These are phyloP conservation scores for Isatis tinctoria DNA, from an alignment of 345 rosid genomes.

Conservation along the genomic window DNA sequence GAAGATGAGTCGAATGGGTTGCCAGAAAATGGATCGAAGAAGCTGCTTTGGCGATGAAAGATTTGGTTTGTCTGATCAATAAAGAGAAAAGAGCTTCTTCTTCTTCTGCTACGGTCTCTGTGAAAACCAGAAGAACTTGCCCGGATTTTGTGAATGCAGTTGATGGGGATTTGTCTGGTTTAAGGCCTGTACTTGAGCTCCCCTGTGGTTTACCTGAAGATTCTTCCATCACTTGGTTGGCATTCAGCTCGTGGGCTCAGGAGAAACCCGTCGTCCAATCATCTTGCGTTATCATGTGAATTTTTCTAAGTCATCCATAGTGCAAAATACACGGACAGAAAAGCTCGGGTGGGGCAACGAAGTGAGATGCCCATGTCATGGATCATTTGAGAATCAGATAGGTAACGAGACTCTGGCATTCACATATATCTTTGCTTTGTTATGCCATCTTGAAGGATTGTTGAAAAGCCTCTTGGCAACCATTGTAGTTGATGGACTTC, in stretches of 20 bases:
- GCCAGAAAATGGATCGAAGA: constrained; percentile 71
- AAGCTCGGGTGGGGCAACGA: constrained; percentile 73
- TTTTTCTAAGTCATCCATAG: constrained; percentile 50
- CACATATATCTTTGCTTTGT: not conserved
- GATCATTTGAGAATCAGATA: constrained; percentile 39
- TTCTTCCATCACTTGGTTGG: constrained; percentile 80
- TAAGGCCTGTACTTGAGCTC: constrained; percentile 44
- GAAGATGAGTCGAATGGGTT: constrained; percentile 46
- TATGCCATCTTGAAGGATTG: not conserved
- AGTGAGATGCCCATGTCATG: constrained; percentile 59
- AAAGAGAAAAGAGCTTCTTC: constrained; percentile 32
- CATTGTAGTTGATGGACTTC: constrained; percentile 70
- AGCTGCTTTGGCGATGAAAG: constrained; percentile 65
- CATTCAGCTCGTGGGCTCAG: constrained; percentile 54
- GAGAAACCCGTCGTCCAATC: constrained; percentile 42
- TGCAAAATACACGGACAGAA: constrained; percentile 71
- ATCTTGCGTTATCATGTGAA: constrained; percentile 63
- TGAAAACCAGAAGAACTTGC: constrained; percentile 38
- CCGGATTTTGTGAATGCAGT: constrained; percentile 45
- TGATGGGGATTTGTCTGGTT: constrained; percentile 28
- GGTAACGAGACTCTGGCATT: constrained; percentile 36
- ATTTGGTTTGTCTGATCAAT: constrained; percentile 35
- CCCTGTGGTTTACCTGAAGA: constrained; percentile 80
- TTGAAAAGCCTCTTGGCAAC: constrained; percentile 21
- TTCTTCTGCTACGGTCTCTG: constrained; percentile 10